These are phyloP conservation scores for Phellopilus nigrolimitatus DNA, from an alignment of 1,284 basidiomycete genomes.

Conservation along the genomic window DNA sequence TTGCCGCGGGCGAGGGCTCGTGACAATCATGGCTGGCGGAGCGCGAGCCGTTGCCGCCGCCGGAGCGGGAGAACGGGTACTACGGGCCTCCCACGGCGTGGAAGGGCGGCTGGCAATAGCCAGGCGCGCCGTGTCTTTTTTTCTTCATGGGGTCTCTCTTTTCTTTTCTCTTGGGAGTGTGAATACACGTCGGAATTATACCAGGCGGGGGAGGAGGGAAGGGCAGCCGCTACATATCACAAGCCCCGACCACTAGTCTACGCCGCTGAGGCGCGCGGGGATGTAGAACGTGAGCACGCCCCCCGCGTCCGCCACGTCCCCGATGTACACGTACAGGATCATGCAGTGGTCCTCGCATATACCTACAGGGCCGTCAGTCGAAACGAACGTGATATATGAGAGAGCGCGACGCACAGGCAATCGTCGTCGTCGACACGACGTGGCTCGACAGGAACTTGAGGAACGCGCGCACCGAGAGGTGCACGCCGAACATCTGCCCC, in stretches of 20 bases:
- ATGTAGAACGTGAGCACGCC: conserved; percentile 90
- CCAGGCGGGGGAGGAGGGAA: too few relatives aligned
- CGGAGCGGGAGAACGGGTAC: too few relatives aligned
- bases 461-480: conserved; percentile 72
- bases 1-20: conserved; percentile 38
- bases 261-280: conserved; percentile 41
- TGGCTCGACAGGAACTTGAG: conserved; percentile 82
- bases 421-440: conserved; percentile 80
- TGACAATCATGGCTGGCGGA: conserved; percentile 7
- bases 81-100: too few relatives aligned
- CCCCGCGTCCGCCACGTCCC: conserved; percentile 74
- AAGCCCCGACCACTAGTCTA: conserved; percentile 3
- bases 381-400: not conserved
- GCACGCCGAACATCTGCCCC: conserved; percentile 57
- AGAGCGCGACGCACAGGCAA: conserved; percentile 60
- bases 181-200: not conserved
- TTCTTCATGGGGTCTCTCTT: not conserved
- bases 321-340: conserved; percentile 89
- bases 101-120: too few relatives aligned
- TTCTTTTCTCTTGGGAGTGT: not conserved
- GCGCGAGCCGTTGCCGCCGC: not conserved
- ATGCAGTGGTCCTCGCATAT: conserved; percentile 82
- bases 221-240: not conserved
- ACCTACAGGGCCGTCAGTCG: conserved; percentile 40
- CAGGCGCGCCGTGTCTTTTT: not conserved